A percentile compares a stretch with the other conserved stretches of the same genome.
Conservation (phyloP, 768 basidiomycete genomes). For the Leccinum subgranulosum region DNA sequence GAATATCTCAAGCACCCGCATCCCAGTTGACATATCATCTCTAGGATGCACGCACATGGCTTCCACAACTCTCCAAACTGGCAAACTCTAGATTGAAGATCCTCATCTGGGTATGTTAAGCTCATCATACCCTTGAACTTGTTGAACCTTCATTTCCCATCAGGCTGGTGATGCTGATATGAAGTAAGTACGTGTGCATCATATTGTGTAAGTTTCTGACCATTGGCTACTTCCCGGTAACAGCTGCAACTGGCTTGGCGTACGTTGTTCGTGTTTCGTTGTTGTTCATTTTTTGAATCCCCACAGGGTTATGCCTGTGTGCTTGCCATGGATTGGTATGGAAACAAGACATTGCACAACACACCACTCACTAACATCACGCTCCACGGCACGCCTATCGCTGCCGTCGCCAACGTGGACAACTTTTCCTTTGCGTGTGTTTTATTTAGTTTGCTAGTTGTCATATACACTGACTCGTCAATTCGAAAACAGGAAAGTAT, state of each 20-base stretch:
- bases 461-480: neutral
- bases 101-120: slow-evolving; percentile 38
- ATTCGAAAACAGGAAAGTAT: slow-evolving; percentile 43
- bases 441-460: no score
- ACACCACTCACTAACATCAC: slow-evolving; percentile 55
- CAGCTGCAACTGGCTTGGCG: slow-evolving; percentile 30
- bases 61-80: slow-evolving; percentile 35
- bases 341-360: slow-evolving; percentile 36
- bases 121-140: neutral
- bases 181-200: slow-evolving; percentile 12
- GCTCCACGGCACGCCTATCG: slow-evolving; percentile 48
- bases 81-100: slow-evolving; percentile 37
- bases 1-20: neutral
- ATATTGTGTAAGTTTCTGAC: neutral
- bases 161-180: slow-evolving; percentile 31
- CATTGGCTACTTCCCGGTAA: neutral
- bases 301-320: slow-evolving; percentile 34
- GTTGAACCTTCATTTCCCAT: neutral
- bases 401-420: slow-evolving; percentile 60
- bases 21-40: neutral
- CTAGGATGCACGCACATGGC: slow-evolving; percentile 35
- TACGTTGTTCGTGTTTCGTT: slow-evolving; percentile 20
- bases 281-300: neutral
- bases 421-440: slow-evolving; percentile 68
- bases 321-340: slow-evolving; percentile 47